Evolutionary conservation across 2,329 filamentous ascomycete genomes (phyloP).

Genomic region (Nectriaceae sp.): DNA sequence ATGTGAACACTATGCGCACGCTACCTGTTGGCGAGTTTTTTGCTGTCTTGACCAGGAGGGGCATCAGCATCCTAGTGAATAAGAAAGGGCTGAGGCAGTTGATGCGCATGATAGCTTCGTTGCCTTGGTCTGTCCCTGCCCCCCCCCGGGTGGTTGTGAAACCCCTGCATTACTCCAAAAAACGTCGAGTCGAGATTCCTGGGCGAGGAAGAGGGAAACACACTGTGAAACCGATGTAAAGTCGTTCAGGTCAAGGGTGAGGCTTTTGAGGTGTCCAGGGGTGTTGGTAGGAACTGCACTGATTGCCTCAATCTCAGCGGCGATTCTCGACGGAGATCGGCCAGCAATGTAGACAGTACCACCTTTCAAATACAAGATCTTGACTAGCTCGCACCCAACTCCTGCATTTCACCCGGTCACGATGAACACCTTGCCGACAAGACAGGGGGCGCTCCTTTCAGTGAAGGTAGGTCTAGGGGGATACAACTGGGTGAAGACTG

Average conservation of each 20-base stretch:
- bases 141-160: constrained; percentile 36
- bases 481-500: neutral
- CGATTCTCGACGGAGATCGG: constrained; percentile 42
- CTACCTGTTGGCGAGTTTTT: constrained; percentile 20
- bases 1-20: constrained; percentile 22
- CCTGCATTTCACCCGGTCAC: constrained; percentile 38
- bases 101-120: constrained; percentile 39
- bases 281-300: constrained; percentile 31
- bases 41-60: constrained; percentile 32
- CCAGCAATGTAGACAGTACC: constrained; percentile 53
- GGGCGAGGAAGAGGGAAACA: constrained; percentile 17
- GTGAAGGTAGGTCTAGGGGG: constrained; percentile 1
- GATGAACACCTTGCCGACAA: constrained; percentile 42
- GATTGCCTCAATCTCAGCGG: constrained; percentile 42
- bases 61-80: constrained; percentile 35
- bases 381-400: constrained; percentile 51
- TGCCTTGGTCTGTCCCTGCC: constrained; percentile 34
- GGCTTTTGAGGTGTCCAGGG: constrained; percentile 36
- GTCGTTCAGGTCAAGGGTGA: constrained; percentile 40
- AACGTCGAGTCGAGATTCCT: constrained; percentile 31
- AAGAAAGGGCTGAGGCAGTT: constrained; percentile 39
- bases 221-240: constrained; percentile 27
- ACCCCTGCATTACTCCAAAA: constrained; percentile 41
- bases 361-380: constrained; percentile 51
- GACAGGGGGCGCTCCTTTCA: neutral